Conservation (phyloP, 805 yeast genomes). For the Schwanniomyces yamadae region DNA sequence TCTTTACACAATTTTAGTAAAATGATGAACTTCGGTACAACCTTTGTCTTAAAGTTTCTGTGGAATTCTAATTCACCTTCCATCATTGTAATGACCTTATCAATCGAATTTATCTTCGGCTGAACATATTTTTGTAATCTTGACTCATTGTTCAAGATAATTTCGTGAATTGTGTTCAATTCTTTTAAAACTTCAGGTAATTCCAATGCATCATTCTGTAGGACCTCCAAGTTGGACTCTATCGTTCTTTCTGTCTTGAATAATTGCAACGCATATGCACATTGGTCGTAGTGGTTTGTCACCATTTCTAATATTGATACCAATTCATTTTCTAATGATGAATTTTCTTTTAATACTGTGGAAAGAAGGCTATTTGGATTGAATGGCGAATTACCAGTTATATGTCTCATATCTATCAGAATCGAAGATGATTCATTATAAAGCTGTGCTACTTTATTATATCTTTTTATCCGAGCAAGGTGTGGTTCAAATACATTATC, state of each 20-base stretch:
- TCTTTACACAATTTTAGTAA: conserved; percentile 18
- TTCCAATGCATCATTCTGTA: conserved; percentile 54
- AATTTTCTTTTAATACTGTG: conserved; percentile 39
- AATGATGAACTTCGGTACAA: conserved; percentile 24
- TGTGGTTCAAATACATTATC: conserved; percentile 17
- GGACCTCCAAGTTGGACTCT: conserved; percentile 35
- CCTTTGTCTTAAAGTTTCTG: conserved; percentile 21
- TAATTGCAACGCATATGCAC: conserved; percentile 47
- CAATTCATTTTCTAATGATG: conserved; percentile 61
- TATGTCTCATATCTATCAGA: conserved; percentile 13
- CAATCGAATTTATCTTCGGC: conserved; percentile 13
- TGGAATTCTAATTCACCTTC: conserved; percentile 17
- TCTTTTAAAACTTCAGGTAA: conserved; percentile 54
- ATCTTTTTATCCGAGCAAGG: conserved; percentile 12
- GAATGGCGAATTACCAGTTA: conserved; percentile 7
- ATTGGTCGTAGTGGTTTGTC: conserved; percentile 82
- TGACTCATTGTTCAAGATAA: conserved; percentile 33
- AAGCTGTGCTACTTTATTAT: conserved; percentile 12
- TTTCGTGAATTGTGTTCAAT: conserved; percentile 38
- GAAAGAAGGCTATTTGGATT: conserved; percentile 18
- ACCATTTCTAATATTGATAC: conserved; percentile 68
- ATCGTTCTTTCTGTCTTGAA: conserved; percentile 25
- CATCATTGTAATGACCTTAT: conserved; percentile 13
- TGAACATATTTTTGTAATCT: conserved; percentile 25
- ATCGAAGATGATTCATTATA: conserved; percentile 21